phyloP scores from a whole-genome alignment of 2,329 filamentous ascomycete species.

The Aspergillus novofumigatus region DNA sequence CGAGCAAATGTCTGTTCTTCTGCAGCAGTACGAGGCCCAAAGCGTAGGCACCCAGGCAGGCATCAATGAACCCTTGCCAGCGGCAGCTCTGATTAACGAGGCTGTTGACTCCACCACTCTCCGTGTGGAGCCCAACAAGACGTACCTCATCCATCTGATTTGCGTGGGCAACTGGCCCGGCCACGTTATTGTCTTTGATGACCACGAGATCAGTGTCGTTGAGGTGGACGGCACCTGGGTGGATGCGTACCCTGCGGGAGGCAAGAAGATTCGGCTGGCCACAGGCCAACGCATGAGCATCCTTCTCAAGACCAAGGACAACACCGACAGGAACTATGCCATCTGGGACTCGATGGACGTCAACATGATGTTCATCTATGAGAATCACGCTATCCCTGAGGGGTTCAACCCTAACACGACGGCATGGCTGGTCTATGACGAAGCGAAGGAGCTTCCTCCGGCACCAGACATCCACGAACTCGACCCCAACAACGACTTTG shows the following conservation, averaged over 20 bases:
- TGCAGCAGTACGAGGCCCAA: constrained; percentile 40
- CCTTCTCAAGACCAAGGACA: constrained; percentile 57
- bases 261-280: constrained; percentile 61
- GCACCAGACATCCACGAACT: constrained; percentile 58
- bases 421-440: constrained; percentile 51
- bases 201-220: constrained; percentile 37
- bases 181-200: constrained; percentile 47
- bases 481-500: constrained; percentile 47
- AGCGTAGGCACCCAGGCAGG: constrained; percentile 42
- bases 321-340: constrained; percentile 60
- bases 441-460: constrained; percentile 41
- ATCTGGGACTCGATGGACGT: constrained; percentile 68
- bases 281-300: constrained; percentile 61
- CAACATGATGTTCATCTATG: constrained; percentile 40
- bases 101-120: constrained; percentile 55
- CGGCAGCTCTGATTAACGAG: constrained; percentile 69
- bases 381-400: constrained; percentile 50
- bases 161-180: constrained; percentile 67
- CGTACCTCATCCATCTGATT: constrained; percentile 67
- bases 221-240: constrained; percentile 35
- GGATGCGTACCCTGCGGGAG: constrained; percentile 40
- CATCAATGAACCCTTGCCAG: constrained; percentile 62
- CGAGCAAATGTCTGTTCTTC: constrained; percentile 48
- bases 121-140: constrained; percentile 61
- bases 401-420: constrained; percentile 58